Evolutionary conservation across 2,329 filamentous ascomycete species (phyloP), one percentile per base, ranked within the genome.

Genomic region (Colletotrichum somersetense): DNA sequence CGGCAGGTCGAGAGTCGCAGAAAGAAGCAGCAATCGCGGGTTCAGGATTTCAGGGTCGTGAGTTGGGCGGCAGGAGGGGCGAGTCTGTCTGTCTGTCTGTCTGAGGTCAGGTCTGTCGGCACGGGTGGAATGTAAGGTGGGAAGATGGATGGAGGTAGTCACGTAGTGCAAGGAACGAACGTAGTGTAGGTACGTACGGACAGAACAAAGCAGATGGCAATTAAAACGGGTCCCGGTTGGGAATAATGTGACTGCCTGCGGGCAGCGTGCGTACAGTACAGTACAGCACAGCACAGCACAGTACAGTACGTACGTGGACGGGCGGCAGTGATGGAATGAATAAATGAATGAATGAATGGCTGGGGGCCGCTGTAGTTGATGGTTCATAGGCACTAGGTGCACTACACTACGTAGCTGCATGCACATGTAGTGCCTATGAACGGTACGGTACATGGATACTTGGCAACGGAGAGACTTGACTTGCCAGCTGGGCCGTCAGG

Each of bases 41-140:
- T 20, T 65, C 40, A 42, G 26, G 48, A 64, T 55, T 18, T n/a
- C 44, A 3, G 18, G 8, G 33, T 56, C 50, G 65, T 46, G 33
- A 59, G 57, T 72, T 70, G 70, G 61, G 70, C 66, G 61, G 71
- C 71, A 50, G 42, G 62, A 57, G 58, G 72, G 69, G 66, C 59
- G 59, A 64, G 14, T 18, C 30, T 38, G 23, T 30, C 30, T 30
- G 30, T 30, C 30, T 3, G 30, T 30, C 30, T 3, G 30, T 30
- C 30, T 3, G 30, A 26, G 26, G 26, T 26, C 26, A 26, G 30
- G 30, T 30, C n/a, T n/a, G 59, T 62, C 42, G 58, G 48, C 14
- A 50, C 23, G 42, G 46, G 46, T 62, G 59, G 59, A 62, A 44
- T 62, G 59, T 35, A 62, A 58, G 64, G 67, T 62, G 63, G 67